phyloP scores from a whole-genome alignment of 257 asterid genomes.

The Penstemon newberryi region DNA sequence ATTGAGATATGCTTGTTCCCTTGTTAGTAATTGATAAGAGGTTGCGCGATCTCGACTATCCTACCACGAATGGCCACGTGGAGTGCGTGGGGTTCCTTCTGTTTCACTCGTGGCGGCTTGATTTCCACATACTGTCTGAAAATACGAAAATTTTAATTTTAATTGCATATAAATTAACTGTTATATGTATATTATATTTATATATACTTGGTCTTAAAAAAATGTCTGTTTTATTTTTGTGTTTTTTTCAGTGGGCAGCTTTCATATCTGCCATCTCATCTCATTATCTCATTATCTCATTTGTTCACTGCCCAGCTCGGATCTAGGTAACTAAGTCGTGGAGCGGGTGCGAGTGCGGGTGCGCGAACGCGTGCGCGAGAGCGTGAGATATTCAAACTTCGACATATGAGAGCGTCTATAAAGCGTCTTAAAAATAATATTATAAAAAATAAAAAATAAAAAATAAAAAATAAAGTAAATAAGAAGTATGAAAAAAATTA shows the following conservation, averaged over 20 bases:
- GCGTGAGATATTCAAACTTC: no score
- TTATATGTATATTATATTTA: background rate
- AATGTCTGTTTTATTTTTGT: background rate
- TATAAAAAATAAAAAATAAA: no score
- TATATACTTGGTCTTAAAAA: no score
- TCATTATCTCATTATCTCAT: background rate
- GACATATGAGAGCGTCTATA: no score
- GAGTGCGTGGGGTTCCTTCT: slow-evolving; percentile 28
- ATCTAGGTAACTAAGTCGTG: no score
- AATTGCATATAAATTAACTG: background rate
- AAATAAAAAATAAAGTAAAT: no score
- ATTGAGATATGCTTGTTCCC: slow-evolving; percentile 27
- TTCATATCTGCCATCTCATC: slow-evolving; percentile 4
- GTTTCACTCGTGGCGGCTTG: slow-evolving; percentile 46
- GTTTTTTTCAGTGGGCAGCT: background rate
- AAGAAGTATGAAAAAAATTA: no score
- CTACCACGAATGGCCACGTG: slow-evolving; percentile 64
- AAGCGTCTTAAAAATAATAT: no score
- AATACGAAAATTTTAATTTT: background rate
- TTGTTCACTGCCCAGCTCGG: slow-evolving; percentile 14
- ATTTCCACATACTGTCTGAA: slow-evolving; percentile 37
- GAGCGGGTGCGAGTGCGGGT: no score
- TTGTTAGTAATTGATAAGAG: slow-evolving; percentile 59
- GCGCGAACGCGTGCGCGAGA: no score
- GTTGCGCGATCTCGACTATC: slow-evolving; percentile 67